Conservation (phyloP, 1,139 yeast genomes). For the Suhomyces choctaworum region DNA sequence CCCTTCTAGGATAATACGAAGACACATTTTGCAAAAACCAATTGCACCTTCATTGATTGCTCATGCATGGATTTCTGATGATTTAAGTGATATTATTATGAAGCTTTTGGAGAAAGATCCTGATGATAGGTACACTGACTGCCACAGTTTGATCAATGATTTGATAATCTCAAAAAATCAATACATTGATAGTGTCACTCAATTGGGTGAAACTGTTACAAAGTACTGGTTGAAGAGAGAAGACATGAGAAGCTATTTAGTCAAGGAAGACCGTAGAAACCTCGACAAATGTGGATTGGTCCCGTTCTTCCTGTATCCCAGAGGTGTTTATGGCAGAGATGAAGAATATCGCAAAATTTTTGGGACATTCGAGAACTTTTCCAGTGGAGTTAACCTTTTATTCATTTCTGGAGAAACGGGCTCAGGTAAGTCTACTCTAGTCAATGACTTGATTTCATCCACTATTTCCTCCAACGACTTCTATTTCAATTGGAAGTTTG, state of each 20-base stretch:
- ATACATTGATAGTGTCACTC: conserved; percentile 17
- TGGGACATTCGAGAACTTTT: conserved; percentile 25
- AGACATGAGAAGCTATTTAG: conserved; percentile 8
- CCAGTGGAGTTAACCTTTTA: conserved; percentile 29
- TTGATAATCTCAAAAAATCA: conserved; percentile 25
- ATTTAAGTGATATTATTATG: conserved; percentile 43
- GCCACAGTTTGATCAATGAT: conserved; percentile 41
- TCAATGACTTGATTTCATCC: conserved; percentile 42
- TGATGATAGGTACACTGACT: conserved; percentile 40
- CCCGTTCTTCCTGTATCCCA: conserved; percentile 29
- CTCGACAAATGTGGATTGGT: conserved; percentile 15
- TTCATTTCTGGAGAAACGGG: conserved; percentile 50
- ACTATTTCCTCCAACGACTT: conserved; percentile 40
- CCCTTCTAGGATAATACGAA: conserved; percentile 40
- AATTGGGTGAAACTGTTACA: conserved; percentile 9
- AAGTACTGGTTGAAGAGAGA: conserved; percentile 11
- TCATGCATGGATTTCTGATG: conserved; percentile 35
- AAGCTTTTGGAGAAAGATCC: conserved; percentile 48
- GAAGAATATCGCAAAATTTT: conserved; percentile 29
- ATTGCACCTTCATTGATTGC: conserved; percentile 39
- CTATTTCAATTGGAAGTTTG: conserved; percentile 46
- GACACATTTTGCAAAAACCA: conserved; percentile 47
- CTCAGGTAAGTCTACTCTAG: conserved; percentile 47
- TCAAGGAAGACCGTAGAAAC: conserved; percentile 5
- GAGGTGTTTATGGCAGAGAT: conserved; percentile 39